phyloP scores from a whole-genome alignment of 495 filamentous ascomycete species.

The Sporormia fimetaria region DNA sequence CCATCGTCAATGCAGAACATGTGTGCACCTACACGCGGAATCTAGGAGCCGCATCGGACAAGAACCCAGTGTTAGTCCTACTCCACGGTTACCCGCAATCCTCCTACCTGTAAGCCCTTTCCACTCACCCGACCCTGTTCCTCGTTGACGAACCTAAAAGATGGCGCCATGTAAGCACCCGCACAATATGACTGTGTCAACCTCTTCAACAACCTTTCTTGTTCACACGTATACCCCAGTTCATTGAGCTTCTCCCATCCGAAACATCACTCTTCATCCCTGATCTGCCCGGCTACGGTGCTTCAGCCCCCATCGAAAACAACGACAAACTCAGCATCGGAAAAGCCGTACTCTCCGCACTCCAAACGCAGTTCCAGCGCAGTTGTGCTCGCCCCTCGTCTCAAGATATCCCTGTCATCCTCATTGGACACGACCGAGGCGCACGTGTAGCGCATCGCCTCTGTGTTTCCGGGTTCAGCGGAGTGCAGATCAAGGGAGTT shows the following conservation, averaged over 20 bases:
- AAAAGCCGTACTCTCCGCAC: slow-evolving; percentile 30
- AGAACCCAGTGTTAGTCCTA: slow-evolving; percentile 24
- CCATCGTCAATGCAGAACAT: slow-evolving; percentile 8
- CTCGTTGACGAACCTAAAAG: slow-evolving; percentile 1
- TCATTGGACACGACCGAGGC: slow-evolving; percentile 40
- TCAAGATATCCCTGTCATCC: slow-evolving; percentile 23
- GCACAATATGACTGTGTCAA: background rate
- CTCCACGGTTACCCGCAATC: slow-evolving; percentile 30
- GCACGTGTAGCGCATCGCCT: slow-evolving; percentile 40
- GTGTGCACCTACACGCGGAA: slow-evolving; percentile 16
- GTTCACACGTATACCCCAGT: background rate
- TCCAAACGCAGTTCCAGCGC: slow-evolving; percentile 23
- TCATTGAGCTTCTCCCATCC: slow-evolving; percentile 23
- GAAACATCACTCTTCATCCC: slow-evolving; percentile 22
- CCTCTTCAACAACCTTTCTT: background rate
- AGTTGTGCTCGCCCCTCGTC: background rate
- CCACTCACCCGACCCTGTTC: background rate
- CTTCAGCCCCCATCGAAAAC: slow-evolving; percentile 17
- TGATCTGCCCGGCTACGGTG: slow-evolving; percentile 40
- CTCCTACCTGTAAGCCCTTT: slow-evolving; percentile 19
- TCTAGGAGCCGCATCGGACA: slow-evolving; percentile 7
- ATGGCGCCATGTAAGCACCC: slow-evolving; percentile 23
- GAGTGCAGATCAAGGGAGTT: slow-evolving; percentile 28
- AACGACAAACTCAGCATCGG: slow-evolving; percentile 35
- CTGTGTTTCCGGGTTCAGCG: slow-evolving; percentile 27